Percentiles rank a stretch among this genome's conserved stretches.
Evolutionary conservation across 2,329 filamentous ascomycete species (phyloP).

Genomic region (Blastomyces emzantsi): DNA sequence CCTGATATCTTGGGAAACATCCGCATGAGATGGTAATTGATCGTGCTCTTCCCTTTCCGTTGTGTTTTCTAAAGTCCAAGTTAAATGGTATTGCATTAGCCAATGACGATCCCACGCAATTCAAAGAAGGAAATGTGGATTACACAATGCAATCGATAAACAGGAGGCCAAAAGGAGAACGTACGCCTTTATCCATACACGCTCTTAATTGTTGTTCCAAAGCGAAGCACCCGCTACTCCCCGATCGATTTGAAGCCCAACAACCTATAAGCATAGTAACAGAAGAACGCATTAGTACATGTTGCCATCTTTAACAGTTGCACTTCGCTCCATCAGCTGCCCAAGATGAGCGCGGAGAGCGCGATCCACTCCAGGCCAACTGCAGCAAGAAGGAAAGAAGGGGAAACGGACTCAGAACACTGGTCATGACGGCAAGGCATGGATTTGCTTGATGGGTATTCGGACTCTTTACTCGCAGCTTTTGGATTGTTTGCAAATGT

Average conservation of each 20-base stretch:
- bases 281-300: neutral
- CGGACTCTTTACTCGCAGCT: conserved; percentile 56
- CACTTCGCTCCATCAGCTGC: neutral
- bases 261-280: conserved; percentile 27
- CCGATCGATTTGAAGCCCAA: conserved; percentile 40
- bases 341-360: neutral
- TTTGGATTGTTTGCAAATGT: conserved; percentile 39
- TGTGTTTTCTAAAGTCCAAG: conserved; percentile 43
- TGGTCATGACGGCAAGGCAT: conserved; percentile 57
- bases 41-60: conserved; percentile 58
- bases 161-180: conserved; percentile 17
- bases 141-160: neutral
- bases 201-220: conserved; percentile 53
- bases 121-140: neutral
- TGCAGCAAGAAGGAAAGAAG: neutral
- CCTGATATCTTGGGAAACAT: conserved; percentile 66
- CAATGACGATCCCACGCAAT: neutral
- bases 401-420: conserved; percentile 52
- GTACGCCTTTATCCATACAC: conserved; percentile 73
- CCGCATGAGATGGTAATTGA: conserved; percentile 85
- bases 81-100: conserved; percentile 7
- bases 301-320: neutral
- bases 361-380: neutral
- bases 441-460: conserved; percentile 52
- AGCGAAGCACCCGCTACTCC: conserved; percentile 48